A percentile compares a stretch with the other conserved stretches of the same genome.
Evolutionary conservation across 164 flowering plant genomes (phyloP).

Genomic region (Vitis rupestris): DNA sequence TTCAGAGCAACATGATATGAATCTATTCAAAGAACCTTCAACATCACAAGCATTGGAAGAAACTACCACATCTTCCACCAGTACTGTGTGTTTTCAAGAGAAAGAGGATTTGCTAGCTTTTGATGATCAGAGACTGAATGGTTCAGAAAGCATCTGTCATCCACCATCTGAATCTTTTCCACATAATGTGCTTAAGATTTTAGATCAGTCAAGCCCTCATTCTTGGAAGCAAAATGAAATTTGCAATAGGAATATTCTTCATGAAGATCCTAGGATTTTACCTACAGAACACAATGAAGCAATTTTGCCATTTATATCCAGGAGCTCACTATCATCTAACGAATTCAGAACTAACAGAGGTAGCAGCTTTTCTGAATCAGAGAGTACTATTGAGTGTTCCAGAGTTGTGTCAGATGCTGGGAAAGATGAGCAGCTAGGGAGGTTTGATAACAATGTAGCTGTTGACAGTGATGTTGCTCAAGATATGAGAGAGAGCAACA

Average conservation of each 20-base stretch:
- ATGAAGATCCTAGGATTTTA: slow-evolving; percentile 13
- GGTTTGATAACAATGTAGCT: slow-evolving; percentile 12
- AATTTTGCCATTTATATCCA: slow-evolving; percentile 15
- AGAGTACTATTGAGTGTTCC: slow-evolving; percentile 17
- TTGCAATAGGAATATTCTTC: slow-evolving; percentile 2
- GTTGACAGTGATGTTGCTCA: slow-evolving; percentile 17
- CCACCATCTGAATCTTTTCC: slow-evolving; percentile 14
- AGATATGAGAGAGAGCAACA: slow-evolving; percentile 49
- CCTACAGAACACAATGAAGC: slow-evolving; percentile 23
- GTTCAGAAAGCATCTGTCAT: slow-evolving; percentile 11
- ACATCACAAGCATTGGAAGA: slow-evolving; percentile 2
- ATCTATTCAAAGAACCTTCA: slow-evolving; percentile 19
- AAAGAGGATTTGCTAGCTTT: slow-evolving; percentile 14
- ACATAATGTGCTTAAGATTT: slow-evolving; percentile 8
- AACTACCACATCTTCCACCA: not conserved
- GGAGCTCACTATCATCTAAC: slow-evolving; percentile 18
- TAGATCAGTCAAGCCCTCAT: slow-evolving; percentile 23
- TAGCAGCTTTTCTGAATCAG: slow-evolving; percentile 19
- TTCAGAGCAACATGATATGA: slow-evolving; percentile 13
- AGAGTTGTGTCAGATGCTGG: slow-evolving; percentile 21
- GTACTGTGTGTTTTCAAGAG: too few relatives aligned
- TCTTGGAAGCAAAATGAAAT: slow-evolving; percentile 18
- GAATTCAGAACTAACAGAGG: slow-evolving; percentile 17
- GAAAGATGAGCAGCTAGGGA: slow-evolving; percentile 14
- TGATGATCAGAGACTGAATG: slow-evolving; percentile 17